Conservation (phyloP, 1,284 basidiomycete genomes). For the Coniferiporia sulphurascens region DNA sequence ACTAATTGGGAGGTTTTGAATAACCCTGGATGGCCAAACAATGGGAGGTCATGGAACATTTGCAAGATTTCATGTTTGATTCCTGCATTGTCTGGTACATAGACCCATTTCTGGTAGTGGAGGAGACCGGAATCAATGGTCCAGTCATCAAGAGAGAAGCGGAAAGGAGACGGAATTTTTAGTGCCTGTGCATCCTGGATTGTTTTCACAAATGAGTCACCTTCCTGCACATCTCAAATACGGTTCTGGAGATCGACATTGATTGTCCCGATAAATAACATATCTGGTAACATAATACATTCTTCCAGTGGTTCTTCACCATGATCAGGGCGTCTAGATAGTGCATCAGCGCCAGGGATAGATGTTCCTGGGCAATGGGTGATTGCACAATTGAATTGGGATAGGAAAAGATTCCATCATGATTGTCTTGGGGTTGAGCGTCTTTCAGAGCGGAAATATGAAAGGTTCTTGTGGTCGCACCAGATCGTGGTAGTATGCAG, state of each 20-base stretch:
- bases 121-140: conserved; percentile 14
- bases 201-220: neutral
- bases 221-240: neutral
- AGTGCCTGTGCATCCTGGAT: neutral
- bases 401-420: conserved; percentile 34
- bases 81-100: conserved; percentile 21
- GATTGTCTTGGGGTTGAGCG: conserved; percentile 27
- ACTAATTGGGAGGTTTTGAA: conserved; percentile 35
- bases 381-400: conserved; percentile 34
- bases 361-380: conserved; percentile 33
- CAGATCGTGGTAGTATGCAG: neutral
- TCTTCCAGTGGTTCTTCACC: conserved; percentile 28
- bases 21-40: conserved; percentile 38
- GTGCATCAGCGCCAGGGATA: conserved; percentile 33
- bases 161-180: neutral
- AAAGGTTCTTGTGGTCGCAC: neutral
- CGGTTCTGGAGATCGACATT: conserved; percentile 5
- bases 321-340: conserved; percentile 37
- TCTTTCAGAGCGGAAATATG: neutral
- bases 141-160: conserved; percentile 16
- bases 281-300: conserved; percentile 26
- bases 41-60: conserved; percentile 27
- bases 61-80: conserved; percentile 24
- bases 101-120: conserved; percentile 19
- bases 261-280: conserved; percentile 21